These are phyloP conservation scores for Ustulina deusta DNA, from an alignment of 2,329 filamentous ascomycete genomes.

Conservation along the genomic window DNA sequence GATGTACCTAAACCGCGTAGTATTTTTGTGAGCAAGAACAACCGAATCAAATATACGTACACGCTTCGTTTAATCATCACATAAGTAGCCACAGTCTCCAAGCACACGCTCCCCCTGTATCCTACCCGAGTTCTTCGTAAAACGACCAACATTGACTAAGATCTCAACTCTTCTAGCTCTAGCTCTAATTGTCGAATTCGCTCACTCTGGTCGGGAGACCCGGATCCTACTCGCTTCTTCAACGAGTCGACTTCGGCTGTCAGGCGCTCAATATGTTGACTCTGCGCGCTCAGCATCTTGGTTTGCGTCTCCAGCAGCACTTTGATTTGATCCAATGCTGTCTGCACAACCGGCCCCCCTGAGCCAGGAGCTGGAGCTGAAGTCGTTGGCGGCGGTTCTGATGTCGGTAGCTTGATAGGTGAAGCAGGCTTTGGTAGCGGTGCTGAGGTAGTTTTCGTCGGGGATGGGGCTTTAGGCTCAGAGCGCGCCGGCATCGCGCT, in stretches of 20 bases:
- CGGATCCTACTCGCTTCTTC: slow-evolving; percentile 78
- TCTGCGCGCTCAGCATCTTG: slow-evolving; percentile 81
- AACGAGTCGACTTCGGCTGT: slow-evolving; percentile 81
- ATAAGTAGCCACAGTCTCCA: slow-evolving; percentile 38
- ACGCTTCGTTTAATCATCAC: slow-evolving; percentile 48
- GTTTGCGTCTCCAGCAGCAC: slow-evolving; percentile 80
- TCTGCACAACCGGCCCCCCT: slow-evolving; percentile 67
- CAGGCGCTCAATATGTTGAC: slow-evolving; percentile 77
- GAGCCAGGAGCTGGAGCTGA: slow-evolving; percentile 54
- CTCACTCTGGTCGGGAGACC: slow-evolving; percentile 73
- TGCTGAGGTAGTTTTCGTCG: slow-evolving; percentile 55
- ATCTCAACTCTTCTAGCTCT: slow-evolving; percentile 73
- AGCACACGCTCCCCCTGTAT: slow-evolving; percentile 26
- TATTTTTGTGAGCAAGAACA: slow-evolving; percentile 39
- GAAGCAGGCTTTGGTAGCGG: slow-evolving; percentile 58
- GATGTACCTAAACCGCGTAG: slow-evolving; percentile 37
- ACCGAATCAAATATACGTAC: slow-evolving; percentile 44
- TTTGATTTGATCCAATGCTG: slow-evolving; percentile 81
- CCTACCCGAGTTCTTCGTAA: slow-evolving; percentile 37
- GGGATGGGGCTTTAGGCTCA: slow-evolving; percentile 44
- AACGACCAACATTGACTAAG: slow-evolving; percentile 52
- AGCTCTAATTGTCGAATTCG: slow-evolving; percentile 75
- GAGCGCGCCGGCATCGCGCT: slow-evolving; percentile 52
- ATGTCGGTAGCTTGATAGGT: slow-evolving; percentile 58
- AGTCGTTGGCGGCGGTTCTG: slow-evolving; percentile 50